Base-by-base conservation (phyloP, 768 basidiomycete species). In the Clavulina sp. region DNA sequence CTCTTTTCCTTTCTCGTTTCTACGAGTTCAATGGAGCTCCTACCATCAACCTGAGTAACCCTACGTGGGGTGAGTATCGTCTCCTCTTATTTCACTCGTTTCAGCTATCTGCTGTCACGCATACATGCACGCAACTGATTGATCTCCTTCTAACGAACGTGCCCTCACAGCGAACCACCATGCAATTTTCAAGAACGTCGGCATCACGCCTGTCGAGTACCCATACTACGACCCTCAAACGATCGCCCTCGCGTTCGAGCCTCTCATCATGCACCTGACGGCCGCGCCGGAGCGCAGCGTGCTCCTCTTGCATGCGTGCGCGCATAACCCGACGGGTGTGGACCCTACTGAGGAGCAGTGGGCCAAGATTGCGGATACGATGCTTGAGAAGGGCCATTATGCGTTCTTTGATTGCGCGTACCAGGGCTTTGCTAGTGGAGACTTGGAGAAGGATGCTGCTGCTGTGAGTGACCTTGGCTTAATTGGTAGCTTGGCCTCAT, bases 321-420 rank as follows among this genome's bases (percentile, higher is more conserved):
- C 91, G 36, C 92, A 97, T 66, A 97, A 97, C 63, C 92, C 91
- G 5, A 97, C 93, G 2, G 92, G 92, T 2, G 86, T 93, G 28
- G 92, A 97, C 65, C 92, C 91, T 4, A 89, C 87, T 31, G 64
- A 63, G 43, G 87, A 83, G 58, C 83, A 96, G 64, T 97, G 92
- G 92, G 68, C 73, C 55, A 64, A 69, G 52, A 74, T 96, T 59
- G 83, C 84, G 34, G 73, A 81, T 33, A 66, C 80, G 50, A 75
- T 95, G 63, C 62, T 81, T 29, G 66, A 69, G 44, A 82, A 80
- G 66, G 71, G 74, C 13, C 91, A 92, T 64, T 93, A 78, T 61
- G 81, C 81, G 30, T 92, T 93, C 68, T 88, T 96, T 63, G 92
- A 97, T 68, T 84, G 82, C 63, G 92, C 92, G 2, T 97, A 97